Base-by-base conservation (phyloP, 2,329 filamentous ascomycete genomes). In the Stenocarpella maydis region DNA sequence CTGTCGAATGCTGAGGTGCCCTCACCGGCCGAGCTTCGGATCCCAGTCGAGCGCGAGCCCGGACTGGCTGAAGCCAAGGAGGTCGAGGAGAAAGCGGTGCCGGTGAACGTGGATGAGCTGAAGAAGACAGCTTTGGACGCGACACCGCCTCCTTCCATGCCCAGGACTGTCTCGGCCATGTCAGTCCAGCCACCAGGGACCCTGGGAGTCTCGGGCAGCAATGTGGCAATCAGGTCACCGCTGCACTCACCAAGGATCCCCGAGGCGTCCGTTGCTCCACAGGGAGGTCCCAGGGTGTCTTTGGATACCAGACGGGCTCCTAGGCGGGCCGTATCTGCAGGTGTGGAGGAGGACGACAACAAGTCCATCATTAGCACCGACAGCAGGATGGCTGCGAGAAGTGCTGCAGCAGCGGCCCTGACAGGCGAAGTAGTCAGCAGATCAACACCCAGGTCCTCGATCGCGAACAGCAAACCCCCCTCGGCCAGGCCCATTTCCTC, bases 1-100 rank as follows among this genome's bases (percentile, higher is more conserved):
- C 84, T 97, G 14, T 89, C 90, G 72, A 83, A 87, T 50, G 94
- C 95, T 8, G 95, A 98, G 19, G 82, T 83, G 6, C 94, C 94
- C 1, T 87, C 90, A 58, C 79, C 86, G 0, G 90, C 93, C 9
- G 86, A 89, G 2, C 78, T 92, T 61, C 67, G 12, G 26, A 52
- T 41, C 37, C 55, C 65, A 17, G 39, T 26, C 28, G 54, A 10
- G 72, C 52, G 41, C 9, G 65, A 72, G 24, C 64, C 65, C 10
- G 54, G 64, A 10, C 54, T 71, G 37, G 14, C 52, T 8, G 74
- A 80, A 12, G 78, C 82, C 37, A 74, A 76, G 14, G 74, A 74
- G 45, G 72, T 76, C 28, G 75, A 81, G 60, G 90, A 94, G 74
- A 75, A 80, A 5, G 80, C 87, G 21, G 88, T 83, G 3, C 91